These are phyloP conservation scores for Vaccinium myrtillus DNA, from an alignment of 148 eudicot genomes.

Conservation along the genomic window DNA sequence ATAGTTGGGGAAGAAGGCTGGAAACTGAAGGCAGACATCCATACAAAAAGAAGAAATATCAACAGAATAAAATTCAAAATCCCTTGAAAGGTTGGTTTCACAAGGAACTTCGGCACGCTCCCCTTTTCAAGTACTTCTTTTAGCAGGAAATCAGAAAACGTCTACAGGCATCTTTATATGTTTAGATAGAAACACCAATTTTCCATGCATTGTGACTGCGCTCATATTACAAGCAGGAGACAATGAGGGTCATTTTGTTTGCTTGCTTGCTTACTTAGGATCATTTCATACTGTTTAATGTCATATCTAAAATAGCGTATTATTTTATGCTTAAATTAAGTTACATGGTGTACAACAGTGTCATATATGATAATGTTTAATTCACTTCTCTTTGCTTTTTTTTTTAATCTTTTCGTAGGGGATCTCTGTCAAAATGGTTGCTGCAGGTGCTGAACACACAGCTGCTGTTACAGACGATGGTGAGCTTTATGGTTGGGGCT, in stretches of 20 bases:
- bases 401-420: constrained; percentile 46
- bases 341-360: background rate
- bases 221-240: background rate
- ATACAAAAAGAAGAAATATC: background rate
- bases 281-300: background rate
- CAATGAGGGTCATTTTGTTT: background rate
- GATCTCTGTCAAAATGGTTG: constrained; percentile 83
- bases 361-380: background rate
- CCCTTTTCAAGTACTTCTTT: background rate
- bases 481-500: constrained; percentile 95
- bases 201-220: background rate
- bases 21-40: background rate
- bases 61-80: background rate
- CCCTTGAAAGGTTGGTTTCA: background rate
- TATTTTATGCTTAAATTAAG: background rate
- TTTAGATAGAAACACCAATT: background rate
- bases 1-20: background rate
- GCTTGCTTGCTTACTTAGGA: background rate
- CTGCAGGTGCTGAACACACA: constrained; percentile 99
- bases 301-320: background rate
- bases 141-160: background rate
- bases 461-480: constrained; percentile 96
- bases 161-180: background rate
- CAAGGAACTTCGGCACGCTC: background rate
- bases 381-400: constrained; percentile 3